Conservation (phyloP, 2,329 filamentous ascomycete genomes). For the Stagonosporopsis rhizophila region DNA sequence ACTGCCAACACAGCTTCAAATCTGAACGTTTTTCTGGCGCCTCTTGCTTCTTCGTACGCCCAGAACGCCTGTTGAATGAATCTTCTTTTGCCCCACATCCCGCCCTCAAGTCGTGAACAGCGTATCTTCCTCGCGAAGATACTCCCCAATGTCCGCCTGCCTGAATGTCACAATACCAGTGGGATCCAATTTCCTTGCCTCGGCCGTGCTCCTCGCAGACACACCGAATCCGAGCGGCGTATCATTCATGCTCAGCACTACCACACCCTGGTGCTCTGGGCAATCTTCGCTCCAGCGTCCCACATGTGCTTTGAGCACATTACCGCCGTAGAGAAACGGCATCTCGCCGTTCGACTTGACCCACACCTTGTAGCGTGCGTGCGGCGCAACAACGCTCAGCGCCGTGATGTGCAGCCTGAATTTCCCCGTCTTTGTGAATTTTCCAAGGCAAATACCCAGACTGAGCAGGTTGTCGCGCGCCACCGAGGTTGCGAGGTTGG, state of each 20-base stretch:
- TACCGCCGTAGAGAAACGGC: constrained; percentile 95
- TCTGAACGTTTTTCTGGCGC: no score
- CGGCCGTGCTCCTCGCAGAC: constrained; percentile 84
- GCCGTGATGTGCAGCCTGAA: constrained; percentile 93
- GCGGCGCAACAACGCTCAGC: constrained; percentile 86
- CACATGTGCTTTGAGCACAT: constrained; percentile 83
- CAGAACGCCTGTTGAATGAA: not conserved
- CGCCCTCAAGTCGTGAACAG: constrained; percentile 62
- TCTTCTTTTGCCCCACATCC: not conserved
- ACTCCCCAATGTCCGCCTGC: constrained; percentile 94
- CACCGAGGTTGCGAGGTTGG: constrained; percentile 88
- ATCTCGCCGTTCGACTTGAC: constrained; percentile 95
- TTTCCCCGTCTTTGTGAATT: constrained; percentile 96
- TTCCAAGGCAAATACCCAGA: constrained; percentile 88
- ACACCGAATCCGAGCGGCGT: constrained; percentile 89
- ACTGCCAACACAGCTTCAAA: not conserved
- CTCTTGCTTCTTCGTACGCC: not conserved
- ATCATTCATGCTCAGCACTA: constrained; percentile 92
- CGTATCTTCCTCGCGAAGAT: constrained; percentile 80
- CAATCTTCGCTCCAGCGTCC: constrained; percentile 89
- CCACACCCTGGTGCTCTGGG: constrained; percentile 89
- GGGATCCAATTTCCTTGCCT: constrained; percentile 83
- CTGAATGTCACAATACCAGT: constrained; percentile 89
- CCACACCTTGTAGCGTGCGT: constrained; percentile 97
- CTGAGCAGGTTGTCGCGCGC: constrained; percentile 82